phyloP scores from a whole-genome alignment of 164 flowering plant species.

The Vitis rotundifolia region DNA sequence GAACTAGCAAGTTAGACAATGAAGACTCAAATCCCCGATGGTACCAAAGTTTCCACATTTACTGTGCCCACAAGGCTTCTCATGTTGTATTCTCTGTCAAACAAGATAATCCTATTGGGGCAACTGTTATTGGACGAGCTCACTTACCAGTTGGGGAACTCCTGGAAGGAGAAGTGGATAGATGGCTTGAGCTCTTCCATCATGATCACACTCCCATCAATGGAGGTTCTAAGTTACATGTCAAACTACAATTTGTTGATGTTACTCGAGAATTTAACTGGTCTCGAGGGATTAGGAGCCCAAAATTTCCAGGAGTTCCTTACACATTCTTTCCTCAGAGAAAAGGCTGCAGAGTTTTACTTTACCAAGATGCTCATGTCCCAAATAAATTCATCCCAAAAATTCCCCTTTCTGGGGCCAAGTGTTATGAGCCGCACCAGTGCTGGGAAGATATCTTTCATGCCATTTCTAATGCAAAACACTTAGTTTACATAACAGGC shows the following conservation, averaged over 20 bases:
- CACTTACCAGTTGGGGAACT: neutral
- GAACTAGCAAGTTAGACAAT: neutral
- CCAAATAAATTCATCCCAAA: neutral
- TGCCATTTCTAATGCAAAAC: neutral
- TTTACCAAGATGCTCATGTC: conserved; percentile 6
- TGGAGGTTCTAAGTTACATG: neutral
- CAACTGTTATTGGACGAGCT: neutral
- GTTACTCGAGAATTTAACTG: neutral
- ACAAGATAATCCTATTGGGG: neutral
- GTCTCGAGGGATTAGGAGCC: neutral
- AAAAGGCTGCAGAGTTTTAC: neutral
- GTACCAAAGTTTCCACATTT: neutral
- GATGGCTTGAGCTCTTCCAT: neutral
- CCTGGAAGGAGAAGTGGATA: neutral
- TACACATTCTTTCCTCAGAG: conserved; percentile 4
- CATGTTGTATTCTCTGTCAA: conserved; percentile 1
- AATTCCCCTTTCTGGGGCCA: neutral
- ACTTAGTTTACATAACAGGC: neutral
- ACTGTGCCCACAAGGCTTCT: neutral
- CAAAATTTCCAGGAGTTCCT: neutral
- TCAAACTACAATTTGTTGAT: neutral
- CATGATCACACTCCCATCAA: neutral
- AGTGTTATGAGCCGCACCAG: neutral
- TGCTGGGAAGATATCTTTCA: conserved; percentile 2
- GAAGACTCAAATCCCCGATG: neutral